Conservation (phyloP, 441 rosid genomes). For the Rhodomyrtus psidioides region DNA sequence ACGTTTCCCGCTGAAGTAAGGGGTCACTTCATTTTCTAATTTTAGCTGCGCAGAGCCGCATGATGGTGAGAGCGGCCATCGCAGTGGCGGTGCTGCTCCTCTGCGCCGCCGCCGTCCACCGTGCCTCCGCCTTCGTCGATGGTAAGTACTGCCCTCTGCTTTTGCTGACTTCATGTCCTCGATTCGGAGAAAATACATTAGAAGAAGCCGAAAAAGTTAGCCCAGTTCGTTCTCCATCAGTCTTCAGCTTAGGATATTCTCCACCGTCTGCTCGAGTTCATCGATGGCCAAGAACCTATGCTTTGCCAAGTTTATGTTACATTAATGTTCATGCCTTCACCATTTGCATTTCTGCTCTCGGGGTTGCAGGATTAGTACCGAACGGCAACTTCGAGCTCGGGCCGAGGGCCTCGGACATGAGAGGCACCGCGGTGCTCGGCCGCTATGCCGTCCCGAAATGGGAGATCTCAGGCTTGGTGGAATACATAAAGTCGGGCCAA, state of each 20-base stretch:
- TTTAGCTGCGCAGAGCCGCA: background rate
- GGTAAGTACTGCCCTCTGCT: slow-evolving; percentile 15
- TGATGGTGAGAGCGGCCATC: slow-evolving; percentile 23
- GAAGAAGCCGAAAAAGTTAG: no score
- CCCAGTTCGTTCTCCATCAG: no score
- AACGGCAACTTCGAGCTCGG: slow-evolving; percentile 53
- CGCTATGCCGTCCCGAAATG: slow-evolving; percentile 38
- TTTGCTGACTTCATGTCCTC: background rate
- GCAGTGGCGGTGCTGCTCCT: slow-evolving; percentile 31
- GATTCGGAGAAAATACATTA: no score
- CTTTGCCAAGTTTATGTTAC: background rate
- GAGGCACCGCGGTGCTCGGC: slow-evolving; percentile 39
- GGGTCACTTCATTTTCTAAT: background rate
- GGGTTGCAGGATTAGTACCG: slow-evolving; percentile 34
- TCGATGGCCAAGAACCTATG: background rate
- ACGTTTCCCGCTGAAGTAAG: background rate
- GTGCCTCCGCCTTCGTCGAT: slow-evolving; percentile 40
- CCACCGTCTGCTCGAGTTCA: background rate
- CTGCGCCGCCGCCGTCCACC: slow-evolving; percentile 20
- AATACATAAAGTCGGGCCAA: slow-evolving; percentile 53
- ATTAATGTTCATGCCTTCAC: background rate
- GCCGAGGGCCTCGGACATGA: slow-evolving; percentile 38
- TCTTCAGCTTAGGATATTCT: no score
- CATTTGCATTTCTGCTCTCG: background rate
- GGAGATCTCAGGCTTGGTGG: slow-evolving; percentile 49